Base-by-base conservation (phyloP, 2,329 filamentous ascomycete genomes). In the Diplodia sapinea region DNA sequence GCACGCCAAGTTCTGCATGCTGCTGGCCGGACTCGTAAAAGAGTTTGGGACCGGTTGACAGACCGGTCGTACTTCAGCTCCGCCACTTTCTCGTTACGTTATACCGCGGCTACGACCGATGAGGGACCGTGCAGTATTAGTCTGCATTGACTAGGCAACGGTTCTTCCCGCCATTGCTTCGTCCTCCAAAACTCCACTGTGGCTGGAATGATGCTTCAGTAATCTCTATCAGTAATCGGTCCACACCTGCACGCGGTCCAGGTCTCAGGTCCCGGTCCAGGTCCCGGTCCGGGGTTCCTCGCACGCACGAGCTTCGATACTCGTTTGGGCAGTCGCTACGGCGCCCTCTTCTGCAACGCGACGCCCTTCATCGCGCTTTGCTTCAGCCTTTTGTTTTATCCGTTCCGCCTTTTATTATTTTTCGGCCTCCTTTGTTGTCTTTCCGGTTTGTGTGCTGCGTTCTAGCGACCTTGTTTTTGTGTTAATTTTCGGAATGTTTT, bases 1-100 rank as follows among this genome's bases (percentile, higher is more conserved):
- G 9, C 86, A 88, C 73, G 82, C 81, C 38, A 78, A 83, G 65
- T 87, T 88, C 73, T 77, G 75, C 71, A 71, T 73, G 67, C 73
- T 80, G 20, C 72, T 80, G 29, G 74, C 78, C 67, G 73, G 72
- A 15, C 75, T 80, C 26, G 78, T 79, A 70, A 78, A 78, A 70
- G 77, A 79, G 54, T 79, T 77, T 61, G 77, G 78, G 17, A 70
- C 66, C 50, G 50, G 66, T 47, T 67, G 47, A 33, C 33, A 59
- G 64, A 40, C 64, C 52, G 43, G 47, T 50, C 15, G 11, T 12
- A 20, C 26, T 31, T 29, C 43, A 67, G 20, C 23, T 52, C 33
- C 55, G 38, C 55, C 50, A 31, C 59, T 33, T 43, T 66, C 33
- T n/a, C 23, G 57, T 67, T 67, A 67, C 65, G 65, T 67, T 61